phyloP scores from a whole-genome alignment of 441 rosid genomes.

The Melastoma candidum region DNA sequence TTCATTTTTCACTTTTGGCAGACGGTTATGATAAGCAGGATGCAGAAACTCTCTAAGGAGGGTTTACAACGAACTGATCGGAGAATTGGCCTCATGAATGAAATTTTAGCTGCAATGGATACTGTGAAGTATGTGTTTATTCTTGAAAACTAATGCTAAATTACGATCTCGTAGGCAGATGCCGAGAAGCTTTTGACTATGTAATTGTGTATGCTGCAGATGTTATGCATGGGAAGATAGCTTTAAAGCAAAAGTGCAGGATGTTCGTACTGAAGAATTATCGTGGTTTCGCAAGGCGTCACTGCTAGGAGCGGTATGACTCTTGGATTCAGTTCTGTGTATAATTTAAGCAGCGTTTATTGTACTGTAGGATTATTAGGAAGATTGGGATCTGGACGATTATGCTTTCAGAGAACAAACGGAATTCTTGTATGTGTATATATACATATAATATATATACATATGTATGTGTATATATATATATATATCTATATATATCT shows the following conservation, averaged over 20 bases:
- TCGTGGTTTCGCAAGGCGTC: conserved; percentile 96
- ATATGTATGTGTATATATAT: no score
- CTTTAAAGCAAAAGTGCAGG: conserved; percentile 87
- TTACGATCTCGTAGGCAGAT: not conserved
- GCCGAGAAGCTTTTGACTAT: conserved; percentile 14
- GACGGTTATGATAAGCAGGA: conserved; percentile 89
- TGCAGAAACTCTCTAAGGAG: conserved; percentile 88
- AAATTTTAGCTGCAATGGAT: conserved; percentile 98
- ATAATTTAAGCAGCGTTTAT: no score
- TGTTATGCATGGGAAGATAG: conserved; percentile 99
- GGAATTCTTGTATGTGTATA: no score
- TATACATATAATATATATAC: no score
- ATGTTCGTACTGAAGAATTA: conserved; percentile 70
- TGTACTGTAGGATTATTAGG: not conserved
- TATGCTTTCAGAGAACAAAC: no score
- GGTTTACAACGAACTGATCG: conserved; percentile 98
- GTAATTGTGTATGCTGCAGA: conserved; percentile 34
- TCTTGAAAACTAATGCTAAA: no score
- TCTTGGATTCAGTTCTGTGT: no score
- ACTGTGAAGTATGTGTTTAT: conserved; percentile 73
- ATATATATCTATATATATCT: no score
- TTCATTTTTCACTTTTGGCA: conserved; percentile 21
- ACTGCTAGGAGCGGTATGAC: conserved; percentile 71
- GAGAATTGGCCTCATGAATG: conserved; percentile 99
- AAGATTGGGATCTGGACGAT: no score